Percentiles rank a stretch among this genome's conserved stretches.
Conservation (phyloP, 441 rosid genomes). For the Dalechampia spathulata region DNA sequence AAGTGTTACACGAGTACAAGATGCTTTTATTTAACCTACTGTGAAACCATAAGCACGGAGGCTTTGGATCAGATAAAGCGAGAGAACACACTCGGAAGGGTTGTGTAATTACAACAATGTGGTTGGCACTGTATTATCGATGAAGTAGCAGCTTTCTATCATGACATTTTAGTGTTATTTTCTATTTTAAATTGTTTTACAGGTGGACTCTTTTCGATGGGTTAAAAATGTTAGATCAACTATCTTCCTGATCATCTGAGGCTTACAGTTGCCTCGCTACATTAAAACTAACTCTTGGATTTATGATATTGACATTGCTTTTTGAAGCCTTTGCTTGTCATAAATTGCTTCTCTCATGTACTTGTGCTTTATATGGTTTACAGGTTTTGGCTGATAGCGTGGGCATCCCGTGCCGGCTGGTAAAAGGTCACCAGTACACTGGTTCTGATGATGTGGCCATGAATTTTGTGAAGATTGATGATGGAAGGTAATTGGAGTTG, state of each 20-base stretch:
- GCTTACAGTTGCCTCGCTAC: too few relatives aligned
- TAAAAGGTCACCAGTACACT: constrained; percentile 84
- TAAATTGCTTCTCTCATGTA: constrained; percentile 7
- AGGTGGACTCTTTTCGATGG: background rate
- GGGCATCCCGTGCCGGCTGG: constrained; percentile 86
- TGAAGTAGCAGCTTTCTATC: background rate
- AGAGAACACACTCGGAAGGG: background rate
- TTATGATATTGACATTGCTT: too few relatives aligned
- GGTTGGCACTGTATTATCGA: too few relatives aligned
- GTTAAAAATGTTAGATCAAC: background rate
- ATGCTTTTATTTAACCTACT: background rate
- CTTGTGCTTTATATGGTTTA: constrained; percentile 14
- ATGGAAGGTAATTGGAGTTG: constrained; percentile 69
- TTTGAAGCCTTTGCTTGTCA: too few relatives aligned
- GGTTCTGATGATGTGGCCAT: constrained; percentile 91
- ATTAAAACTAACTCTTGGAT: too few relatives aligned
- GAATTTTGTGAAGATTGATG: constrained; percentile 85
- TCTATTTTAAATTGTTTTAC: background rate
- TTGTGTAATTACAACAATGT: too few relatives aligned
- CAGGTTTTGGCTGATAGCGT: constrained; percentile 87
- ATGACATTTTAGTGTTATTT: background rate
- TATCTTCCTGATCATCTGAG: background rate
- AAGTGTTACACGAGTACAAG: background rate
- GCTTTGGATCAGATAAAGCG: background rate
- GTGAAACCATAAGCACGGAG: background rate